Conservation (phyloP, 805 yeast genomes). For the Candida ipomoeae region DNA sequence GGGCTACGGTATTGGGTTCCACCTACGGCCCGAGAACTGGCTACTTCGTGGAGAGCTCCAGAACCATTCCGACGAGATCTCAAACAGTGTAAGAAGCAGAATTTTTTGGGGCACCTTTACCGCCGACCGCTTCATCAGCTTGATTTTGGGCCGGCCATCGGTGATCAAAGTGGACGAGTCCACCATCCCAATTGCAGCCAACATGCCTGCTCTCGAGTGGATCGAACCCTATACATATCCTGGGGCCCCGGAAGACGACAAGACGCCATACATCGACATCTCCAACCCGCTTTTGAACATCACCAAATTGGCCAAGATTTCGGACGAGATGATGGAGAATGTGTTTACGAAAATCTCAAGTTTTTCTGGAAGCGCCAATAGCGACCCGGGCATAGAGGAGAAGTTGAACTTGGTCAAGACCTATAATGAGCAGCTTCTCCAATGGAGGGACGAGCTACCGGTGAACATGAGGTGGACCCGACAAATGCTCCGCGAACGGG, state of each 20-base stretch:
- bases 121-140: conserved; percentile 14
- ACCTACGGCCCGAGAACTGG: conserved; percentile 12
- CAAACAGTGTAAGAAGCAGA: conserved; percentile 11
- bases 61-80: not conserved
- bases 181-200: conserved; percentile 10
- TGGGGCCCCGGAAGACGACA: conserved; percentile 4
- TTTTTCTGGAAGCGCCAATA: not conserved
- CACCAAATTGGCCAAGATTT: conserved; percentile 7
- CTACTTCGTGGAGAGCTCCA: not conserved
- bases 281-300: conserved; percentile 11
- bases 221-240: conserved; percentile 13
- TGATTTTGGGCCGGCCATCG: conserved; percentile 13
- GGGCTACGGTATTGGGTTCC: conserved; percentile 15
- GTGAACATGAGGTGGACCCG: conserved; percentile 8
- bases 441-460: conserved; percentile 11
- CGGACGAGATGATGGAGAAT: conserved; percentile 11
- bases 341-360: conserved; percentile 3
- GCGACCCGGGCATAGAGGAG: not conserved
- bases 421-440: conserved; percentile 8
- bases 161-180: conserved; percentile 8
- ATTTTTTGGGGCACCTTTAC: conserved; percentile 16
- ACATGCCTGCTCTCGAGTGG: conserved; percentile 14
- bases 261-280: conserved; percentile 9
- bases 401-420: conserved; percentile 5
- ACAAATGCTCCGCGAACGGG: not conserved